A percentile compares a stretch with the other conserved stretches of the same genome.
These are phyloP conservation scores for Kuraishia piskuri DNA, from an alignment of 805 yeast species.

Conservation along the genomic window DNA sequence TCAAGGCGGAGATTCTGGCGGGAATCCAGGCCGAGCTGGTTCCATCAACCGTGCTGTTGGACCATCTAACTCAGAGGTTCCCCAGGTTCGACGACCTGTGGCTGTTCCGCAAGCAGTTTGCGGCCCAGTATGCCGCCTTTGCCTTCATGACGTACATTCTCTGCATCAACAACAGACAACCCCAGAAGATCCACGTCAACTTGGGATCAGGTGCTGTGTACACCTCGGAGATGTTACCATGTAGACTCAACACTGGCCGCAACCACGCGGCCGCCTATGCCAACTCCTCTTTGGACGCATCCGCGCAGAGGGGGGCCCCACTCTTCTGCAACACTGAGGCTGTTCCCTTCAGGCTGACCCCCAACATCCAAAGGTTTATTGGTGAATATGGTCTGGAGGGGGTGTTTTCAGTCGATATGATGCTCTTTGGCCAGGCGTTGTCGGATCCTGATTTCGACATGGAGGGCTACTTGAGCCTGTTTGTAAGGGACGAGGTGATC, in stretches of 20 bases:
- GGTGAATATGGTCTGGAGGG: slow-evolving; percentile 96
- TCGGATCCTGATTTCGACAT: slow-evolving; percentile 89
- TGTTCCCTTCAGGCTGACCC: slow-evolving; percentile 94
- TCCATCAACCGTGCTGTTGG: slow-evolving; percentile 75
- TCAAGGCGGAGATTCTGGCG: slow-evolving; percentile 83
- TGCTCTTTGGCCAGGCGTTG: slow-evolving; percentile 80
- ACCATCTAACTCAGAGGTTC: slow-evolving; percentile 64
- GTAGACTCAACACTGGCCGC: slow-evolving; percentile 55
- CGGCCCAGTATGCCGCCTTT: slow-evolving; percentile 90
- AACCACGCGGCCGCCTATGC: slow-evolving; percentile 30
- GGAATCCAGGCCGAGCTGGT: slow-evolving; percentile 84
- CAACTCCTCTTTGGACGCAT: slow-evolving; percentile 37
- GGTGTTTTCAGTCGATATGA: slow-evolving; percentile 72
- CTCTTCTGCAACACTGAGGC: slow-evolving; percentile 85
- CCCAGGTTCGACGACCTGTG: slow-evolving; percentile 88
- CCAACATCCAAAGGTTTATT: slow-evolving; percentile 87
- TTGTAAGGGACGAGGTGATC: slow-evolving; percentile 91
- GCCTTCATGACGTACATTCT: slow-evolving; percentile 90
- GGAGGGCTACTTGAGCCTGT: slow-evolving; percentile 85
- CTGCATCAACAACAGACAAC: slow-evolving; percentile 88
- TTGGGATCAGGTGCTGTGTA: slow-evolving; percentile 80
- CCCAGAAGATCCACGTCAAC: slow-evolving; percentile 84
- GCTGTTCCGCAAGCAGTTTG: slow-evolving; percentile 92
- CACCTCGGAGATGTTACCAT: slow-evolving; percentile 94
- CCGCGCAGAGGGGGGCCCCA: slow-evolving; percentile 58